Evolutionary conservation across 2,329 filamentous ascomycete genomes (phyloP).

Genomic region (Pyrenophora teres): DNA sequence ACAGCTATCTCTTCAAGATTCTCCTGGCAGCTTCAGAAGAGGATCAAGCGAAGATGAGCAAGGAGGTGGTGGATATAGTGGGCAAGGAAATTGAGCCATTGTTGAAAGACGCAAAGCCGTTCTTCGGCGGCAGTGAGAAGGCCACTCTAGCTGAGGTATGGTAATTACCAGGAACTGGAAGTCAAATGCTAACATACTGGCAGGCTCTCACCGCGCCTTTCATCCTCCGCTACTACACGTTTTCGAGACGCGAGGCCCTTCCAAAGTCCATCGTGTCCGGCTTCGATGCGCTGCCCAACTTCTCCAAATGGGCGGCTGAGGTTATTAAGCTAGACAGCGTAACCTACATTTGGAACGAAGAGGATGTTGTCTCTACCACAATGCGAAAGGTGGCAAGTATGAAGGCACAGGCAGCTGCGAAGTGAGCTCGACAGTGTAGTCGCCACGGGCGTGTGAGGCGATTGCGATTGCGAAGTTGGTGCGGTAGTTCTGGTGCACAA

Average conservation of each 20-base stretch:
- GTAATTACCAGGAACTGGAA: neutral
- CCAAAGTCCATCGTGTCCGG: constrained; percentile 55
- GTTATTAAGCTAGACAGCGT: constrained; percentile 69
- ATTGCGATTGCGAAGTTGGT: too few species aligned
- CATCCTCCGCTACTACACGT: constrained; percentile 62
- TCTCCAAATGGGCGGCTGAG: constrained; percentile 68
- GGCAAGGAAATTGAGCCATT: constrained; percentile 76
- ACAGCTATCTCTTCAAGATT: constrained; percentile 53
- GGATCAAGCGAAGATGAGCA: constrained; percentile 54
- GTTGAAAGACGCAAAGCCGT: constrained; percentile 55
- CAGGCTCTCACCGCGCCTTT: constrained; percentile 70
- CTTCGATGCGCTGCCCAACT: constrained; percentile 65
- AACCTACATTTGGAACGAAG: constrained; percentile 49
- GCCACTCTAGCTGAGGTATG: constrained; percentile 75
- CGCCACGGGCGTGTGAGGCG: too few species aligned
- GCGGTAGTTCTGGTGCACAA: too few species aligned
- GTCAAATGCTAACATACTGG: constrained; percentile 1
- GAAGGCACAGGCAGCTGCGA: constrained; percentile 28
- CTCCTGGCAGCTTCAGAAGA: constrained; percentile 54
- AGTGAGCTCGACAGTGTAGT: constrained; percentile 11
- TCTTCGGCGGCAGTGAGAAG: constrained; percentile 53
- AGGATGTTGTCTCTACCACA: constrained; percentile 23
- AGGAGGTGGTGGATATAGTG: constrained; percentile 61
- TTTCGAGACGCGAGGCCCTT: constrained; percentile 60
- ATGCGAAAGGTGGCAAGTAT: constrained; percentile 31